These are phyloP conservation scores for Emergomyces pasteurianus DNA, from an alignment of 2,329 filamentous ascomycete species.

Conservation along the genomic window DNA sequence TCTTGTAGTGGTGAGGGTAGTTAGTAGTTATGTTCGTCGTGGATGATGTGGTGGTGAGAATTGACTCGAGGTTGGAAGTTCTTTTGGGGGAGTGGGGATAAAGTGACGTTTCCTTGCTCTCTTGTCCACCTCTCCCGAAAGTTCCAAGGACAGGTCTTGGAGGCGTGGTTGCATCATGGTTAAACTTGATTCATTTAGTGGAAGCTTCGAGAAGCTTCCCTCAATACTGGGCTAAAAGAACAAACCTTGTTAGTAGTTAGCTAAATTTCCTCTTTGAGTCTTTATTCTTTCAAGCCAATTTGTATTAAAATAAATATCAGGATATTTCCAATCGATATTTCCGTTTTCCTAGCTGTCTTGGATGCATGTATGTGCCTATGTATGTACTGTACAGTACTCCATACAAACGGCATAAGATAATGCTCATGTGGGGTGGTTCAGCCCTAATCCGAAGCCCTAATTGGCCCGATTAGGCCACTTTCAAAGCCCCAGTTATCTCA, in stretches of 20 bases:
- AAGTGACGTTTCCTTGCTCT: not conserved
- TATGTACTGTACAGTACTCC: no score
- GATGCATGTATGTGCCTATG: no score
- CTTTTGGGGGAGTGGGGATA: not conserved
- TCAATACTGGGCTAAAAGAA: not conserved
- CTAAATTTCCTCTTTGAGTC: not conserved
- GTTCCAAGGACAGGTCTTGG: not conserved
- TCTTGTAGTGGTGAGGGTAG: not conserved
- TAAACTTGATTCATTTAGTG: slow-evolving; percentile 2
- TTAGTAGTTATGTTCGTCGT: not conserved
- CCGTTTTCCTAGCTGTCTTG: no score
- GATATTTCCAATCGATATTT: not conserved
- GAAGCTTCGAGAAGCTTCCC: slow-evolving; percentile 31
- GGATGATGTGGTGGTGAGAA: not conserved
- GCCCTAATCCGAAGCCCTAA: slow-evolving; percentile 3
- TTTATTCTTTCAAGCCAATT: no score
- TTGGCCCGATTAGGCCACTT: not conserved
- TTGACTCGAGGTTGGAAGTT: not conserved
- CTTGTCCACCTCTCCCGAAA: not conserved
- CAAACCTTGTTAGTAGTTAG: not conserved
- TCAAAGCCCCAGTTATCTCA: no score
- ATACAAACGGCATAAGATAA: no score
- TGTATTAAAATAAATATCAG: no score
- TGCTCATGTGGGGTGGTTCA: not conserved
- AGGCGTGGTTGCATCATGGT: slow-evolving; percentile 3